A percentile compares a stretch with the other conserved stretches of the same genome.
phyloP scores from a whole-genome alignment of 768 basidiomycete genomes.

The Chlorophyllum brunneum region DNA sequence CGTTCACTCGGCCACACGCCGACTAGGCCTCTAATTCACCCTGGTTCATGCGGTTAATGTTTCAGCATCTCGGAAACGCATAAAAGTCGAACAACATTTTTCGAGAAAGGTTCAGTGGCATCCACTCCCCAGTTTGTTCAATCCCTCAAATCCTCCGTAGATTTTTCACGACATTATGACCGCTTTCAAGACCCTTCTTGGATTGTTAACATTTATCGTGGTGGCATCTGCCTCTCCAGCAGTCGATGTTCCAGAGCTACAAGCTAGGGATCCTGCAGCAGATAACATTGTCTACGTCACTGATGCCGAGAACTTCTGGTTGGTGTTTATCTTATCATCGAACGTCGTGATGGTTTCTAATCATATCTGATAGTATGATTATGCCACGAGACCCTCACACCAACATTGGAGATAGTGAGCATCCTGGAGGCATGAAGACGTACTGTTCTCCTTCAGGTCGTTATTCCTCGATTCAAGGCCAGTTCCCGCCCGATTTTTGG shows the following conservation, averaged over 20 bases:
- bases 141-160: background rate
- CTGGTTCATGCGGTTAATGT: background rate
- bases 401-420: conserved; percentile 53
- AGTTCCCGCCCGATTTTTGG: conserved; percentile 46
- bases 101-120: too few relatives aligned
- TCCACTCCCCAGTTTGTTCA: background rate
- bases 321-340: conserved; percentile 13
- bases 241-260: background rate
- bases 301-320: conserved; percentile 42
- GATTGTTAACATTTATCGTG: background rate
- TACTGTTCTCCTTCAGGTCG: conserved; percentile 46
- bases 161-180: background rate
- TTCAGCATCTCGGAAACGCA: background rate
- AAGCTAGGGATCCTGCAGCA: conserved; percentile 16
- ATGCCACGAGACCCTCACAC: conserved; percentile 39
- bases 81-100: too few relatives aligned
- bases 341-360: background rate
- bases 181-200: background rate
- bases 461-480: conserved; percentile 39
- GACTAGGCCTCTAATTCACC: too few relatives aligned
- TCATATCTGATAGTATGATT: background rate
- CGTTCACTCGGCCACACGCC: too few relatives aligned
- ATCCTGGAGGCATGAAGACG: conserved; percentile 50
- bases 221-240: background rate
- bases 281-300: conserved; percentile 55